Evolutionary conservation across 805 yeast genomes (phyloP), one percentile per base, ranked within the genome.

Genomic region (Groenewaldozyma salmanticensis): DNA sequence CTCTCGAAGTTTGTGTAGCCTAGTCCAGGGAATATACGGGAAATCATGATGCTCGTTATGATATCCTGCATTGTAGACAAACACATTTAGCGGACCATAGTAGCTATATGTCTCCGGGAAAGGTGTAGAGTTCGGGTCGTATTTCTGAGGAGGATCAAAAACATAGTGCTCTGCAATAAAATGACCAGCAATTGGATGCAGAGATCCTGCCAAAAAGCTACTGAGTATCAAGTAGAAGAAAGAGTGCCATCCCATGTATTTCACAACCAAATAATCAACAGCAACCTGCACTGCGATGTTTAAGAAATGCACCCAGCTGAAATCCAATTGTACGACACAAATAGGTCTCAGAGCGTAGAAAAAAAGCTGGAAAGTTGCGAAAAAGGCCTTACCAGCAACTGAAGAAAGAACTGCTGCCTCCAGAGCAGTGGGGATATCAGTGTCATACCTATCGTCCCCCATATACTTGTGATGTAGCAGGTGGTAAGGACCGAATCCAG

Each of bases 21-120:
- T 74, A 0, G 92, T 73, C 96, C 96, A 87, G 1, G 96, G 90
- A 52, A 87, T 72, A 58, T 79, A 87, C 1, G 96, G 96, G 69
- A 87, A 87, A 63, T 87, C 96, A 57, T 87, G 96, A 60, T 87
- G 96, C 61, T 87, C 96, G 54, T 83, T 86, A 61, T 87, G 96
- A 57, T 84, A 77, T 2, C 96, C 96, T 5, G 86, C 96, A 53
- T 87, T 87, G 90, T 94, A 87, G 1, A 92, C 84, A 48, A 88
- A 63, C 31, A 70, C 44, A 55, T 87, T 87, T 50, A 87, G 68
- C 20, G 75, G 62, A 0, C 96, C 96, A 53, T 87, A 87, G 62
- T 87, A 87, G 5, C 94, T 81, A 56, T 79, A 87, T 0, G 96
- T 87, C 57, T 87, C 96, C 5, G 81, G 77, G 21, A 57, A 57